A percentile compares a stretch with the other conserved stretches of the same genome.
These are phyloP conservation scores for Graphilbum ipis-grandicollis DNA, from an alignment of 2,329 filamentous ascomycete genomes.

Conservation along the genomic window DNA sequence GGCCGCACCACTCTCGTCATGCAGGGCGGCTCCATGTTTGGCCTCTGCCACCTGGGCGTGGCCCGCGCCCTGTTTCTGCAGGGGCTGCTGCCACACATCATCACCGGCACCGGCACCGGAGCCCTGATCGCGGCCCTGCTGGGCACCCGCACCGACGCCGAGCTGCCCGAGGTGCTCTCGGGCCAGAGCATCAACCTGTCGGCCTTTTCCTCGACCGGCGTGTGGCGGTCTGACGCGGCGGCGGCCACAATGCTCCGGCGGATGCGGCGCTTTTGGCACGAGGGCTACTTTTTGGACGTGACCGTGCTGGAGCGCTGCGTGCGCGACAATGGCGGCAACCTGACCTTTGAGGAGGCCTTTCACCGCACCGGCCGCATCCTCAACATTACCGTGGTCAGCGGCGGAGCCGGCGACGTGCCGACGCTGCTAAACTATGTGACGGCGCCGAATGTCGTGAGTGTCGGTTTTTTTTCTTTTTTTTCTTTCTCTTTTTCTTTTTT, in stretches of 20 bases:
- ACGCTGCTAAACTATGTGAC: conserved; percentile 84
- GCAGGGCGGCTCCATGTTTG: conserved; percentile 78
- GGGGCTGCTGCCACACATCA: conserved; percentile 71
- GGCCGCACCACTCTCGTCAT: conserved; percentile 72
- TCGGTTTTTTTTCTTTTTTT: not conserved
- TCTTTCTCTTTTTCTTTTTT: not conserved
- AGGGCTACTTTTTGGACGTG: conserved; percentile 74
- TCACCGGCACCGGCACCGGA: conserved; percentile 80
- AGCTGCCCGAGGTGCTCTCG: conserved; percentile 58
- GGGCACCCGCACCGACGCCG: conserved; percentile 71
- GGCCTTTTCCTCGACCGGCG: conserved; percentile 41
- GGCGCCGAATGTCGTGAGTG: conserved; percentile 73
- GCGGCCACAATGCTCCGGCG: conserved; percentile 47
- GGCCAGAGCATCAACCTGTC: conserved; percentile 70
- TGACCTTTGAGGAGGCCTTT: conserved; percentile 90
- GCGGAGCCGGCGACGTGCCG: conserved; percentile 55
- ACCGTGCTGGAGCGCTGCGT: conserved; percentile 71
- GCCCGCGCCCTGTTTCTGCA: conserved; percentile 73
- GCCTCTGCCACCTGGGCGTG: conserved; percentile 76
- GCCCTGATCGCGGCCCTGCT: conserved; percentile 81
- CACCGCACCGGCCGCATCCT: conserved; percentile 68
- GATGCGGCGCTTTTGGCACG: conserved; percentile 47
- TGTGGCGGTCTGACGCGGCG: not conserved
- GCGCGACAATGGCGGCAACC: conserved; percentile 65
- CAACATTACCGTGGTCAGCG: conserved; percentile 79